These are phyloP conservation scores for Chamaenerion angustifolium DNA, from an alignment of 345 rosid species.

Conservation along the genomic window DNA sequence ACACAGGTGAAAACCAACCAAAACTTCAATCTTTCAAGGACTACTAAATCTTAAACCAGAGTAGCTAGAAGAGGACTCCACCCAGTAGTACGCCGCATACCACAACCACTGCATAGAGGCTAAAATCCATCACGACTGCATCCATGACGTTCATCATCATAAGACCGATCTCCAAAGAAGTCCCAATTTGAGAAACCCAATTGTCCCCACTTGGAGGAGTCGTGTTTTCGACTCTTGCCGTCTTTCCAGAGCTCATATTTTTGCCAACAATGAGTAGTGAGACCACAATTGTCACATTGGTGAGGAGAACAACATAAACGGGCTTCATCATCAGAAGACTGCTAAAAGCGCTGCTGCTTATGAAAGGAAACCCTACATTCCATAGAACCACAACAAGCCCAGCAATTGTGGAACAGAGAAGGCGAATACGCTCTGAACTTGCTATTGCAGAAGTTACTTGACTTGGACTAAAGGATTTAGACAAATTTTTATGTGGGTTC, in stretches of 20 bases:
- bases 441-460: constrained; percentile 45
- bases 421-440: constrained; percentile 32
- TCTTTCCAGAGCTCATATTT: constrained; percentile 13
- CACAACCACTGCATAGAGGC: constrained; percentile 41
- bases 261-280: constrained; percentile 21
- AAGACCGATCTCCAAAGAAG: constrained; percentile 46
- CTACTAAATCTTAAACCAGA: too few relatives aligned
- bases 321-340: constrained; percentile 47
- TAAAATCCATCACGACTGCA: constrained; percentile 56
- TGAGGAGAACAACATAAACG: constrained; percentile 48
- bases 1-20: too few relatives aligned
- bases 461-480: constrained; percentile 23
- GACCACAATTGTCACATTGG: constrained; percentile 44
- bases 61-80: too few relatives aligned
- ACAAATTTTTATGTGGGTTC: not conserved
- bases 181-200: constrained; percentile 51
- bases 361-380: constrained; percentile 37
- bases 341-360: constrained; percentile 20
- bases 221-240: constrained; percentile 14
- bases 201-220: constrained; percentile 22
- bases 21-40: too few relatives aligned
- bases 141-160: constrained; percentile 48
- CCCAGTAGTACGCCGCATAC: constrained; percentile 24
- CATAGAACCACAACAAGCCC: constrained; percentile 44
- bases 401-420: constrained; percentile 29